These are phyloP conservation scores for Pythium scleroteichum DNA, from an alignment of 352 stramenopile genomes.

Conservation along the genomic window DNA sequence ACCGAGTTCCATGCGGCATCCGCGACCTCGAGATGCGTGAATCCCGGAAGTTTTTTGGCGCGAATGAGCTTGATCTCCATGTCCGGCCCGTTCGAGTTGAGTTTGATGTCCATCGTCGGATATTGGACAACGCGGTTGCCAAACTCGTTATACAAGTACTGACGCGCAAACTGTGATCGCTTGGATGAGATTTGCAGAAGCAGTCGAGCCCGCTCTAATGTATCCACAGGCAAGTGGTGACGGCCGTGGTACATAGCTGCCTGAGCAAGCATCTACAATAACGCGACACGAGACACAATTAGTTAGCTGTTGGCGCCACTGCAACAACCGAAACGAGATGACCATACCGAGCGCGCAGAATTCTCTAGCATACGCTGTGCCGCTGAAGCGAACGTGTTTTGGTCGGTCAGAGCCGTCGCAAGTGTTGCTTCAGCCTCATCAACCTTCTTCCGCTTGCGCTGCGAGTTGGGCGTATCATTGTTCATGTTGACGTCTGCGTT, in stretches of 20 bases:
- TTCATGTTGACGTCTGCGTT: constrained; percentile 26
- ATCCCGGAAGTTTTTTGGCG: constrained; percentile 51
- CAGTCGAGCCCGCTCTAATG: constrained; percentile 50
- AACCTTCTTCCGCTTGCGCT: constrained; percentile 77
- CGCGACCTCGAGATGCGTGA: constrained; percentile 61
- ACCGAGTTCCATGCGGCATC: constrained; percentile 77
- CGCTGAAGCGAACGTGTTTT: constrained; percentile 25
- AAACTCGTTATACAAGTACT: constrained; percentile 60
- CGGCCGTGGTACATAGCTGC: constrained; percentile 65
- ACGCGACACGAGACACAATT: not conserved
- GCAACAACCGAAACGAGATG: not conserved
- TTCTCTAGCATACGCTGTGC: constrained; percentile 26
- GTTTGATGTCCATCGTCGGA: constrained; percentile 75
- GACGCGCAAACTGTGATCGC: constrained; percentile 49
- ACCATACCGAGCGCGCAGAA: constrained; percentile 17
- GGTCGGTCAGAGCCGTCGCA: constrained; percentile 34
- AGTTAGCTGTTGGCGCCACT: not conserved
- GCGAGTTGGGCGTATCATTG: constrained; percentile 58
- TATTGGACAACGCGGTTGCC: constrained; percentile 41
- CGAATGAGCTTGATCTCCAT: constrained; percentile 81
- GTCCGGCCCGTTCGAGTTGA: constrained; percentile 78
- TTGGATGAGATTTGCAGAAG: constrained; percentile 58
- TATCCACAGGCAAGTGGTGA: constrained; percentile 61
- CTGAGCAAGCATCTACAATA: constrained; percentile 30
- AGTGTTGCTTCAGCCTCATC: constrained; percentile 33